Percentiles rank a stretch among this genome's conserved stretches.
phyloP scores from a whole-genome alignment of 495 filamentous ascomycete species.

The Lepidopterella palustris region DNA sequence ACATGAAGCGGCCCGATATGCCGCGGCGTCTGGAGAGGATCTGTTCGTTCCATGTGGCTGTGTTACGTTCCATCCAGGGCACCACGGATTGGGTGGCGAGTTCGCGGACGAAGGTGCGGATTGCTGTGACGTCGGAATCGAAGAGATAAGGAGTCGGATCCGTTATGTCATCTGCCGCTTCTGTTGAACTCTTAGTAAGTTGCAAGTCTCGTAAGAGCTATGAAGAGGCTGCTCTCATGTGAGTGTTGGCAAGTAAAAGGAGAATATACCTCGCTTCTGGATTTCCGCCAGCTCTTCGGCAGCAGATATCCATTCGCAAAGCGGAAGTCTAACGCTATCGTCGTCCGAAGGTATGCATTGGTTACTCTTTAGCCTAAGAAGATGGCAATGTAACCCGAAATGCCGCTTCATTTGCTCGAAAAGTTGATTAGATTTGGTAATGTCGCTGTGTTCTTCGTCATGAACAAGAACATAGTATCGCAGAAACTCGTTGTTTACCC shows the following conservation, averaged over 20 bases:
- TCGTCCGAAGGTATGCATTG: slow-evolving; percentile 88
- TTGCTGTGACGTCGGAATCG: slow-evolving; percentile 82
- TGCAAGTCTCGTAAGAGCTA: not conserved
- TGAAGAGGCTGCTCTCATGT: not conserved
- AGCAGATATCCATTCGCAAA: slow-evolving; percentile 82
- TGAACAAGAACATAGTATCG: slow-evolving; percentile 97
- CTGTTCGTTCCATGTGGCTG: slow-evolving; percentile 94
- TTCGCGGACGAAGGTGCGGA: slow-evolving; percentile 82
- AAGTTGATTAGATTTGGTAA: slow-evolving; percentile 74
- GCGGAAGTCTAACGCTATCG: slow-evolving; percentile 73
- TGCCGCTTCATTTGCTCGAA: slow-evolving; percentile 98
- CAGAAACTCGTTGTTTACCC: slow-evolving; percentile 82
- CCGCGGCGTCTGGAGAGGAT: slow-evolving; percentile 85
- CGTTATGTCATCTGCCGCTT: slow-evolving; percentile 53
- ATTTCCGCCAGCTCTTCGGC: slow-evolving; percentile 74
- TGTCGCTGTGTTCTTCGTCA: slow-evolving; percentile 90
- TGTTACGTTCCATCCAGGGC: slow-evolving; percentile 87
- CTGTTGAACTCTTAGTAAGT: slow-evolving; percentile 17
- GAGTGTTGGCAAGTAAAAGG: not conserved
- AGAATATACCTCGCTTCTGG: slow-evolving; percentile 50
- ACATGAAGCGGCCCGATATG: slow-evolving; percentile 81
- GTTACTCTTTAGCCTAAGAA: slow-evolving; percentile 74
- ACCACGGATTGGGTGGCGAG: slow-evolving; percentile 88
- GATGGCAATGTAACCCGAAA: slow-evolving; percentile 90
- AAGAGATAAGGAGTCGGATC: slow-evolving; percentile 72